Percentiles rank a stretch among this genome's conserved stretches.
Conservation (phyloP, 2,329 filamentous ascomycete genomes). For the Mollisiaceae sp. region DNA sequence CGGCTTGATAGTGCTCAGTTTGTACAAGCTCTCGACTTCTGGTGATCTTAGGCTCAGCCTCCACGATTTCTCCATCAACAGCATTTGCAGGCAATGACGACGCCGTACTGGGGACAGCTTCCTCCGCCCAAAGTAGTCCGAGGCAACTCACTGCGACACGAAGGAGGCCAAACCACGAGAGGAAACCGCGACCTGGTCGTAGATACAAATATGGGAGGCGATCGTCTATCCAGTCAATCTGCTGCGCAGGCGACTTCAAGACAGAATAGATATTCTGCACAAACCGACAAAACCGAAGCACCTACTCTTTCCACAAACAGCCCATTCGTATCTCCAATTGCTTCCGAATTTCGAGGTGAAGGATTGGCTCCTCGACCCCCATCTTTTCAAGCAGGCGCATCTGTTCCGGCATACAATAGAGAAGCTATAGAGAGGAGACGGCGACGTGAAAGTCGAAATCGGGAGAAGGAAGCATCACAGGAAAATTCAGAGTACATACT, state of each 20-base stretch:
- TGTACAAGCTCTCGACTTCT: conserved; percentile 5
- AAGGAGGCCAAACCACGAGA: conserved; percentile 29
- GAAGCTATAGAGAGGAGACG: conserved; percentile 52
- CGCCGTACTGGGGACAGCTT: conserved; percentile 61
- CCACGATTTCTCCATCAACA: conserved; percentile 2
- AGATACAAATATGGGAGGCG: conserved; percentile 31
- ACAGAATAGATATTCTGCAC: conserved; percentile 51
- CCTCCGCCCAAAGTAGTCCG: conserved; percentile 52
- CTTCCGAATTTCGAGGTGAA: conserved; percentile 54
- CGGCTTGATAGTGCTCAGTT: background rate
- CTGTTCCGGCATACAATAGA: conserved; percentile 41
- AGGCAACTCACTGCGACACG: conserved; percentile 45
- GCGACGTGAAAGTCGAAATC: conserved; percentile 49
- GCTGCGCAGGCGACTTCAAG: conserved; percentile 47
- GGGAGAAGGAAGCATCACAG: conserved; percentile 45
- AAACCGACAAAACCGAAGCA: conserved; percentile 65
- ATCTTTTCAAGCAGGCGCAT: conserved; percentile 56
- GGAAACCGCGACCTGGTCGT: conserved; percentile 32
- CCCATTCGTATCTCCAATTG: conserved; percentile 60
- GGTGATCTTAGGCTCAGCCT: conserved; percentile 9
- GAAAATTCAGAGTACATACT: conserved; percentile 40
- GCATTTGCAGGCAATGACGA: conserved; percentile 26
- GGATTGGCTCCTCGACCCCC: conserved; percentile 64
- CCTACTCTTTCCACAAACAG: conserved; percentile 64
- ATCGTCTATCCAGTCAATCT: conserved; percentile 46